A percentile compares a stretch with the other conserved stretches of the same genome.
Evolutionary conservation across 129 eudicot species (phyloP).

Genomic region (Flaveria ramosissima): DNA sequence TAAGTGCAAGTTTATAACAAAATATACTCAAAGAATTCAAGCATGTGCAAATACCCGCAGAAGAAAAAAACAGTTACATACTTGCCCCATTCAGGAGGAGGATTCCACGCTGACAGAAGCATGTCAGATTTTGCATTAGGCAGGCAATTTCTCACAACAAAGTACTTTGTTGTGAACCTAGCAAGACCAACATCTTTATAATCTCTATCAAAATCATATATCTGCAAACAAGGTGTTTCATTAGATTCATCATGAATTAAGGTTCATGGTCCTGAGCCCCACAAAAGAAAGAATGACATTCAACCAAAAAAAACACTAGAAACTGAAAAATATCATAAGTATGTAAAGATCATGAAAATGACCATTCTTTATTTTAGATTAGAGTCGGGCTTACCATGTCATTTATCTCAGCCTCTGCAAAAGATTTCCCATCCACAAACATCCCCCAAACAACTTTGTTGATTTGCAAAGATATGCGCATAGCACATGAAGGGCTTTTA

Average conservation of each 20-base stretch:
- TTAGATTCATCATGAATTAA: conserved; percentile 21
- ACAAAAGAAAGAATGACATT: not conserved
- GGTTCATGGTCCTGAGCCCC: conserved; percentile 12
- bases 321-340: not conserved
- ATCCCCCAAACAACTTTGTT: conserved; percentile 93
- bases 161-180: conserved; percentile 83
- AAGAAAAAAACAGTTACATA: conserved; percentile 40
- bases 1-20: conserved; percentile 8
- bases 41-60: not conserved
- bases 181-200: conserved; percentile 96
- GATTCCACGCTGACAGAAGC: conserved; percentile 97
- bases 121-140: conserved; percentile 93
- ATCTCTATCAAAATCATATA: conserved; percentile 92
- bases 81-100: conserved; percentile 99
- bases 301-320: not conserved
- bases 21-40: not conserved
- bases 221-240: conserved; percentile 54
- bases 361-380: not conserved
- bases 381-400: conserved; percentile 67
- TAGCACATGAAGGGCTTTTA: conserved; percentile 95
- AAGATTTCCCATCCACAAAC: conserved; percentile 98
- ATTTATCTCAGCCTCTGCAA: conserved; percentile 97
- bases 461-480: conserved; percentile 95
- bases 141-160: conserved; percentile 92
- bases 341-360: not conserved